Conservation (phyloP, 208 protist species). For the Trypanosoma caninum region DNA sequence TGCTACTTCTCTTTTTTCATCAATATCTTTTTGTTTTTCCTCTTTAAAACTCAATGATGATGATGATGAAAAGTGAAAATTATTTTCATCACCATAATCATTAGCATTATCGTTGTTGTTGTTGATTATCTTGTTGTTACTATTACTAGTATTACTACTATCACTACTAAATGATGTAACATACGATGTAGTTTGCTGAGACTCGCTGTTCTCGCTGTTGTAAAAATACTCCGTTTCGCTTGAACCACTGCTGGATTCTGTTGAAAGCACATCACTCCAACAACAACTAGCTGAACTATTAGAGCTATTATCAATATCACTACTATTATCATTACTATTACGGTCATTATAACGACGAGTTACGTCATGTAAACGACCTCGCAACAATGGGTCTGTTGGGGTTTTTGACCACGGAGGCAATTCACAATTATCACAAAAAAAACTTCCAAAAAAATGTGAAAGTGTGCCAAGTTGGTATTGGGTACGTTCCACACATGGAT, state of each 20-base stretch:
- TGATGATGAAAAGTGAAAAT: neutral
- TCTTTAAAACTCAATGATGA: constrained; percentile 11
- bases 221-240: neutral
- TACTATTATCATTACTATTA: neutral
- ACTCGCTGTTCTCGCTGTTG: constrained; percentile 10
- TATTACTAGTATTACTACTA: neutral
- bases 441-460: constrained; percentile 48
- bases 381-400: constrained; percentile 34
- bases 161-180: constrained; percentile 8
- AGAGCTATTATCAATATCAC: neutral
- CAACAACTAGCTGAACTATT: neutral
- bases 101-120: neutral
- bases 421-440: constrained; percentile 38
- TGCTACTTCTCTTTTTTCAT: neutral
- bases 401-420: constrained; percentile 51
- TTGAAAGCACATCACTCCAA: neutral
- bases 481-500: constrained; percentile 38
- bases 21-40: neutral
- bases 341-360: no score
- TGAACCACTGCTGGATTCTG: neutral
- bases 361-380: constrained; percentile 16
- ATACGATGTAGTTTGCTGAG: constrained; percentile 16
- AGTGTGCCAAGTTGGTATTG: constrained; percentile 58
- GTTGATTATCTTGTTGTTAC: no score
- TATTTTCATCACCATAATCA: neutral